phyloP scores from a whole-genome alignment of 345 rosid genomes.

The Boechera retrofracta region DNA sequence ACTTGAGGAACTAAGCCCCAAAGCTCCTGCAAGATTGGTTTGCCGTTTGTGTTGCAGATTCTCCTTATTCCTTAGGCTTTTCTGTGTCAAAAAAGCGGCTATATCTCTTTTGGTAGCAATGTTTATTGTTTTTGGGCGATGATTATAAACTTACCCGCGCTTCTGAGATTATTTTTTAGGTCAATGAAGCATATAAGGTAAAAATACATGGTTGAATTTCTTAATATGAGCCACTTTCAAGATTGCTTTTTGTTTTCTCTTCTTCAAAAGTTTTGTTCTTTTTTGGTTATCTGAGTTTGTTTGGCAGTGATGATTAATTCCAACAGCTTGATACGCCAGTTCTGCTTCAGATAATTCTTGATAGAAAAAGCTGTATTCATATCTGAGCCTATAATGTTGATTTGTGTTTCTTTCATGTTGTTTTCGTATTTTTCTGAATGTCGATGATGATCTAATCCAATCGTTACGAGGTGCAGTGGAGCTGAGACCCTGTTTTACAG shows the following conservation, averaged over 20 bases:
- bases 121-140: conserved; percentile 38
- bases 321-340: conserved; percentile 83
- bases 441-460: conserved; percentile 37
- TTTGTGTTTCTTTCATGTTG: not conserved
- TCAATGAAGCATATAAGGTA: conserved; percentile 57
- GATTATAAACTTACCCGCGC: conserved; percentile 75
- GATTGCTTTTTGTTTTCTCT: not conserved
- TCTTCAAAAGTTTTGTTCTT: not conserved
- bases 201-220: conserved; percentile 67
- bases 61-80: conserved; percentile 34
- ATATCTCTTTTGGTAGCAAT: not conserved
- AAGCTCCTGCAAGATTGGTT: conserved; percentile 42
- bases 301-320: conserved; percentile 53
- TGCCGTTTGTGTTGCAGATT: conserved; percentile 78
- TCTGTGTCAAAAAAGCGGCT: conserved; percentile 45
- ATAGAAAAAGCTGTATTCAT: conserved; percentile 67
- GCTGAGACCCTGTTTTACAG: conserved; percentile 44
- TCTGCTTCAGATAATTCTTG: conserved; percentile 95
- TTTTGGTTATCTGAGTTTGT: rapidly evolving
- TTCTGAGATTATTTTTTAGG: conserved; percentile 52
- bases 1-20: conserved; percentile 44
- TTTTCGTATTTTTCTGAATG: not conserved
- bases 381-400: conserved; percentile 53
- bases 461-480: conserved; percentile 33
- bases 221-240: conserved; percentile 61